Base-by-base conservation (phyloP, 495 filamentous ascomycete genomes). In the Paragyromitra xinjiangensis region DNA sequence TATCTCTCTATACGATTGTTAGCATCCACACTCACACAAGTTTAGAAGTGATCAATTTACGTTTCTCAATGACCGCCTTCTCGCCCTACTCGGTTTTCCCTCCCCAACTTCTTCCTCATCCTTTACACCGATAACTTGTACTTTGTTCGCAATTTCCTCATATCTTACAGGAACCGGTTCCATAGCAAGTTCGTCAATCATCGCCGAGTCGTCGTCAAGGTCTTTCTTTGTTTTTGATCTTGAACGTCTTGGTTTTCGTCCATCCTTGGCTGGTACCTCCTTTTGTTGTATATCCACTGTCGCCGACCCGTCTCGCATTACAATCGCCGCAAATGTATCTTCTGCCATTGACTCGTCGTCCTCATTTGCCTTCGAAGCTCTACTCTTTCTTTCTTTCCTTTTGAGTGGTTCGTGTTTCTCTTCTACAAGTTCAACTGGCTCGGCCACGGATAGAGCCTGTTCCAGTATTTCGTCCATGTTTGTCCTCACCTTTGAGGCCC, bases 61-160 rank as follows among this genome's bases (percentile, higher is more conserved):
- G 34, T 77, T 77, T 64, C 74, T 72, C 59, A 73, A 39, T 6
- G 68, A 73, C 19, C 51, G 66, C 11, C 74, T 73, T 39, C 74
- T 59, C 14, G 29, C 68, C 34, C 68, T 63, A 44, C 48, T 72
- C 73, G 29, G 68, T 40, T 73, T 73, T 14, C 11, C 59, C 9
- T 61, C 59, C 39, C 22, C 16, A n/a, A 3, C 26, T 2, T 22
- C 58, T 16, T 12, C 59, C 45, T 50, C 50, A 16, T 66, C 40
- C 14, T 40, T 72, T 26, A 42, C 61, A 29, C 42, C 5, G 7
- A 71, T 40, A 7, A 45, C 29, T 16, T 29, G 61, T 16, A 29
- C 24, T 7, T 55, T 24, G 44, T 72, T 72, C 5, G 5, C 34
- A 50, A 66, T 37, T 42, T 77, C 74, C 62, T 77, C 29, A 22